These are phyloP conservation scores for Exophiala phaeomuriformis DNA, from an alignment of 2,329 filamentous ascomycete species.

Conservation along the genomic window DNA sequence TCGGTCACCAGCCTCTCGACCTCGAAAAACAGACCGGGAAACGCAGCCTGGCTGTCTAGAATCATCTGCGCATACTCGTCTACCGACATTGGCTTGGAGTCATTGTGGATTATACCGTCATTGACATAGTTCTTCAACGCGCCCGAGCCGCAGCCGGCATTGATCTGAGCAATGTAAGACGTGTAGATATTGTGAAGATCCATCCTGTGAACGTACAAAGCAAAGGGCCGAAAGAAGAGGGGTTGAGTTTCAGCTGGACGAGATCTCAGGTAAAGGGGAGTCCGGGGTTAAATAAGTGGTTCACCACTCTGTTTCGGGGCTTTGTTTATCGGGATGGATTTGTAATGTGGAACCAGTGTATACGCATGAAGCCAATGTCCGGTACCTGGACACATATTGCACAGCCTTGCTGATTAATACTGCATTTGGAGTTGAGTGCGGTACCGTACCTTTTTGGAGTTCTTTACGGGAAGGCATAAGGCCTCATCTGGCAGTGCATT, in stretches of 20 bases:
- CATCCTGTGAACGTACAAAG: not conserved
- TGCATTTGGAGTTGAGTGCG: no score
- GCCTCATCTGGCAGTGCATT: not conserved
- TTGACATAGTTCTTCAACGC: constrained; percentile 6
- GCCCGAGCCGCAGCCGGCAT: not conserved
- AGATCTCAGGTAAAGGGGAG: not conserved
- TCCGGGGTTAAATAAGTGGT: not conserved
- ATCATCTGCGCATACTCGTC: constrained; percentile 13
- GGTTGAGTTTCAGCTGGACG: not conserved
- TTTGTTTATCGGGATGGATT: not conserved
- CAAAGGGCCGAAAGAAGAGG: not conserved
- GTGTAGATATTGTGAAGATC: not conserved
- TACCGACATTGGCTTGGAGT: constrained; percentile 9
- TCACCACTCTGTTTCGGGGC: not conserved
- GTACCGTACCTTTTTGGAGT: not conserved
- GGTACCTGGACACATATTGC: no score
- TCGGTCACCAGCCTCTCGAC: constrained; percentile 15
- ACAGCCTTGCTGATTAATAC: not conserved
- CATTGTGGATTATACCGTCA: constrained; percentile 12
- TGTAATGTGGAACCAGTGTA: not conserved
- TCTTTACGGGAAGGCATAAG: not conserved
- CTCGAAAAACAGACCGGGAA: constrained; percentile 12
- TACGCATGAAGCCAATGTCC: not conserved
- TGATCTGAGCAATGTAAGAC: not conserved
- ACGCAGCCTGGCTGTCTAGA: constrained; percentile 6